A percentile compares a stretch with the other conserved stretches of the same genome.
These are phyloP conservation scores for Wakefieldia striispora DNA, from an alignment of 768 basidiomycete species.

Conservation along the genomic window DNA sequence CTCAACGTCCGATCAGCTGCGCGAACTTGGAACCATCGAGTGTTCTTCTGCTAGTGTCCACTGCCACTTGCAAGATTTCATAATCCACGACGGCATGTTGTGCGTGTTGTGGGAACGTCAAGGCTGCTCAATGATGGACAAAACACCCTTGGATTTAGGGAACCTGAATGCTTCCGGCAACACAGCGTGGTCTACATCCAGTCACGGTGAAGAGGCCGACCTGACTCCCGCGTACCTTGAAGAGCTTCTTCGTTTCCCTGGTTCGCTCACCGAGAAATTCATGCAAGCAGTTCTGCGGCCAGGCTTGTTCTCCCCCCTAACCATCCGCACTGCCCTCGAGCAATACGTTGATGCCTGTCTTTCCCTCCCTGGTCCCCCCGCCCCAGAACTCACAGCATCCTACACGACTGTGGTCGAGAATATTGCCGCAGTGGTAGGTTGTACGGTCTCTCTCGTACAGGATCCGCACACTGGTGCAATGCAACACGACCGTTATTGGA, in stretches of 20 bases:
- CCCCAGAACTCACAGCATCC: constrained; percentile 55
- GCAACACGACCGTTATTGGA: constrained; percentile 79
- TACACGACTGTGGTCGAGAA: constrained; percentile 72
- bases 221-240: constrained; percentile 87
- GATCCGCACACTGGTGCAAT: constrained; percentile 79
- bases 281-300: constrained; percentile 82
- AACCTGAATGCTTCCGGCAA: constrained; percentile 29
- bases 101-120: constrained; percentile 81
- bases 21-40: constrained; percentile 56
- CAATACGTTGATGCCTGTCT: constrained; percentile 77
- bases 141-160: constrained; percentile 44
- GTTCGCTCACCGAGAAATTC: constrained; percentile 76
- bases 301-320: constrained; percentile 81
- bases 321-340: constrained; percentile 77
- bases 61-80: constrained; percentile 78
- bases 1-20: constrained; percentile 55
- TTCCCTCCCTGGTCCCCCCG: constrained; percentile 55
- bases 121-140: constrained; percentile 70
- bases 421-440: constrained; percentile 83
- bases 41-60: constrained; percentile 60
- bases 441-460: constrained; percentile 69
- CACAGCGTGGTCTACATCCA: constrained; percentile 51
- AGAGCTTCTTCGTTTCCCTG: constrained; percentile 68
- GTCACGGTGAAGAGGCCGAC: constrained; percentile 69
- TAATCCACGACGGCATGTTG: constrained; percentile 50